Evolutionary conservation across 1,284 basidiomycete species (phyloP).

Genomic region (Boletus sp.): DNA sequence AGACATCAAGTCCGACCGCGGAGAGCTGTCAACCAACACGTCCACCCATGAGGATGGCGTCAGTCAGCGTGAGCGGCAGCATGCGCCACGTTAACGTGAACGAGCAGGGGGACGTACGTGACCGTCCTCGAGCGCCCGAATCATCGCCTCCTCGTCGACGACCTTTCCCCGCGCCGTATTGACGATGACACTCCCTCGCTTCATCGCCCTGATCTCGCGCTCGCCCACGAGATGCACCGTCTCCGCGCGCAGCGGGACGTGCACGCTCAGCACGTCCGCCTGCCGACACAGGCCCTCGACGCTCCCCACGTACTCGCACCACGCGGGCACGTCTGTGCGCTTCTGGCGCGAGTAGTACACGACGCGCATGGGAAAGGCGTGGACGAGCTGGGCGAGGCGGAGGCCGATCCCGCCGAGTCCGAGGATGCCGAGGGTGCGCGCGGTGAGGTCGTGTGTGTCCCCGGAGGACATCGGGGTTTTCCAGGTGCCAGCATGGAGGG

Average conservation of each 20-base stretch:
- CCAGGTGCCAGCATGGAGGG: constrained; percentile 56
- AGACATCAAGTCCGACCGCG: constrained; percentile 87
- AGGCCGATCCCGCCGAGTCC: constrained; percentile 89
- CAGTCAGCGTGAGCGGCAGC: background rate
- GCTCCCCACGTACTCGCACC: constrained; percentile 71
- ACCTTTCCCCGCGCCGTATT: constrained; percentile 91
- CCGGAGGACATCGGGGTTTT: constrained; percentile 46
- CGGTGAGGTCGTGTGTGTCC: constrained; percentile 70
- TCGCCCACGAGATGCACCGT: constrained; percentile 78
- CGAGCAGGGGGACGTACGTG: constrained; percentile 49
- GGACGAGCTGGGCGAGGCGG: constrained; percentile 63
- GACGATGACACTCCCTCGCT: constrained; percentile 76
- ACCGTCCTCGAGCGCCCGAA: constrained; percentile 80
- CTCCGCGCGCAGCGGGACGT: constrained; percentile 67
- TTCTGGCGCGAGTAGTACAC: constrained; percentile 76
- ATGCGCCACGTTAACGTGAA: too few relatives aligned
- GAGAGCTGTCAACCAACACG: constrained; percentile 49
- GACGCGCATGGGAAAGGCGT: constrained; percentile 82
- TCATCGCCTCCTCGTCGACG: constrained; percentile 83
- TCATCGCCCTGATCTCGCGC: constrained; percentile 76
- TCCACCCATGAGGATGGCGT: too few relatives aligned
- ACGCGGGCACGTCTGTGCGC: constrained; percentile 57
- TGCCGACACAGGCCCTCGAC: constrained; percentile 70
- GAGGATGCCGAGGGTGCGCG: constrained; percentile 78
- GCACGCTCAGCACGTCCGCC: constrained; percentile 80